Evolutionary conservation across 2,329 filamentous ascomycete genomes (phyloP).

Genomic region (Phoma sp.): DNA sequence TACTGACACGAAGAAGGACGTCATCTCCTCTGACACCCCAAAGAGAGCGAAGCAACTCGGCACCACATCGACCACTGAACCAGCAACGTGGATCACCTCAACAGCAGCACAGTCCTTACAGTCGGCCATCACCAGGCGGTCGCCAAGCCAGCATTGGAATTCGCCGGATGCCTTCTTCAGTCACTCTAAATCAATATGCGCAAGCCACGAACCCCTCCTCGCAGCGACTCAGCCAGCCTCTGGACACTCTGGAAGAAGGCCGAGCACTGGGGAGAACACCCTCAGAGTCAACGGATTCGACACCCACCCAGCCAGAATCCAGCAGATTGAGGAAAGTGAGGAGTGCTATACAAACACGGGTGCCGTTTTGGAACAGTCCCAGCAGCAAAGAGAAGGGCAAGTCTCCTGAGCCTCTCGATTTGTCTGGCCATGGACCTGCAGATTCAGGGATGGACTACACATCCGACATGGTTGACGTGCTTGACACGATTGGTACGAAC

Average conservation of each 20-base stretch:
- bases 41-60: slow-evolving; percentile 38
- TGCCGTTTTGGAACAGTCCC: slow-evolving; percentile 36
- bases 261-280: slow-evolving; percentile 29
- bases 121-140: slow-evolving; percentile 32
- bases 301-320: slow-evolving; percentile 19
- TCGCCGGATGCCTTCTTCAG: slow-evolving; percentile 40
- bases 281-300: slow-evolving; percentile 27
- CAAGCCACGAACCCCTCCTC: slow-evolving; percentile 28
- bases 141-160: slow-evolving; percentile 48
- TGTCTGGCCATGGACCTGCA: neutral
- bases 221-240: slow-evolving; percentile 31
- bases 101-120: slow-evolving; percentile 26
- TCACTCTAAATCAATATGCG: slow-evolving; percentile 30
- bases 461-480: slow-evolving; percentile 67
- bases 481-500: slow-evolving; percentile 70
- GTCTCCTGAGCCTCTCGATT: slow-evolving; percentile 1
- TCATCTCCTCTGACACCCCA: slow-evolving; percentile 19
- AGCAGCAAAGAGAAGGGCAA: slow-evolving; percentile 18
- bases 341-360: slow-evolving; percentile 35
- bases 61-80: slow-evolving; percentile 20
- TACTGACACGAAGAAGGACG: slow-evolving; percentile 27
- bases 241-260: slow-evolving; percentile 40
- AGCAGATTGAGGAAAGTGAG: slow-evolving; percentile 37
- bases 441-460: slow-evolving; percentile 58
- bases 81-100: slow-evolving; percentile 21